These are phyloP conservation scores for Ustilago sp. DNA, from an alignment of 1,284 basidiomycete genomes.

Conservation along the genomic window DNA sequence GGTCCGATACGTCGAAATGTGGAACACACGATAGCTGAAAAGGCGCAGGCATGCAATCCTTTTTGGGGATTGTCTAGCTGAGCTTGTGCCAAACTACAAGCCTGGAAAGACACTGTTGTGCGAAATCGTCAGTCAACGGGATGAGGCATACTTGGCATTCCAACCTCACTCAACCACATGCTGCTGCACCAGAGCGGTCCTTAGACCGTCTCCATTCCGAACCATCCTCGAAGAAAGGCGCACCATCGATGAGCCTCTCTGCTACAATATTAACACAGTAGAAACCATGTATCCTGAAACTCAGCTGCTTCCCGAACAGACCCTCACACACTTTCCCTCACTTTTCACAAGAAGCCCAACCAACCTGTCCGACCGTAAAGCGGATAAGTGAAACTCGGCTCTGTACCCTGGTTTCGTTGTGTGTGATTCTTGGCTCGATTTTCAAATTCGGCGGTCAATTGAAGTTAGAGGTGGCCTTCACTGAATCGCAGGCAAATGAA, in stretches of 20 bases:
- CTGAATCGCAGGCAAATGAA: no score
- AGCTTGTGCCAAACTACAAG: neutral
- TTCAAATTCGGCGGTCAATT: conserved; percentile 1
- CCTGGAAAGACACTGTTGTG: neutral
- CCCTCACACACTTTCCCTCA: neutral
- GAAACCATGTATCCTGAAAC: neutral
- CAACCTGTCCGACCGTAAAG: neutral
- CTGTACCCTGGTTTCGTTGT: neutral
- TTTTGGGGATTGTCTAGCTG: neutral
- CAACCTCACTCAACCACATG: neutral
- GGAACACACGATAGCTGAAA: neutral
- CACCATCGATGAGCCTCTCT: neutral
- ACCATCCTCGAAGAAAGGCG: neutral
- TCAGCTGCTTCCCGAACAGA: neutral
- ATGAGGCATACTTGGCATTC: no score
- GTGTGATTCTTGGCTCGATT: neutral
- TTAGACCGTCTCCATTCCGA: no score
- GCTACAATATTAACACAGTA: neutral
- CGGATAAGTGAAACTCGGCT: neutral
- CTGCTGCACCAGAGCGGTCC: neutral
- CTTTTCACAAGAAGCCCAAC: neutral
- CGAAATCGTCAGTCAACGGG: no score
- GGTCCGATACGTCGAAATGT: neutral
- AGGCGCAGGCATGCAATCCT: neutral
- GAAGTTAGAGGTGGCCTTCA: neutral